These are phyloP conservation scores for Gossypium raimondii DNA, from an alignment of 345 rosid genomes.

Conservation along the genomic window DNA sequence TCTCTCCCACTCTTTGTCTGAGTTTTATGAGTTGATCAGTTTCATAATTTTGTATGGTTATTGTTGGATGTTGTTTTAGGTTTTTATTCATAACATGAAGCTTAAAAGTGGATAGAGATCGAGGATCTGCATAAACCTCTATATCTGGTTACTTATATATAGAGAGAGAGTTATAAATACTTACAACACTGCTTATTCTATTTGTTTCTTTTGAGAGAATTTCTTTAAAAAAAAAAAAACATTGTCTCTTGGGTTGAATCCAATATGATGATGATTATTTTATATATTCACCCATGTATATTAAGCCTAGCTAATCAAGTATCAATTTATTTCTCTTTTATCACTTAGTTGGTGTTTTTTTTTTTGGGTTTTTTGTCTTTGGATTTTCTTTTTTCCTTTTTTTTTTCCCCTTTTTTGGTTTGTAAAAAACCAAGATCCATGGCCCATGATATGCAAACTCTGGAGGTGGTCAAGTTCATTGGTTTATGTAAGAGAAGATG, in stretches of 20 bases:
- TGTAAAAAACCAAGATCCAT: constrained; percentile 18
- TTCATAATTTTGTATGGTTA: constrained; percentile 45
- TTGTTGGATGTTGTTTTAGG: constrained; percentile 30
- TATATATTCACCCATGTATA: constrained; percentile 16
- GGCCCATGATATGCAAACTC: constrained; percentile 22
- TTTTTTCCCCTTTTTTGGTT: background rate
- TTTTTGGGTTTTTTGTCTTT: constrained; percentile 3
- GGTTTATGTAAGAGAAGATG: constrained; percentile 19
- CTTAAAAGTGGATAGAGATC: constrained; percentile 27
- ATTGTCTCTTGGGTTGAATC: constrained; percentile 75
- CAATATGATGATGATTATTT: constrained; percentile 31
- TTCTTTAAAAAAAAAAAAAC: constrained; percentile 11
- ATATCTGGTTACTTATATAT: background rate
- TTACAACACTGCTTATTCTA: background rate
- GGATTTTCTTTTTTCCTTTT: constrained; percentile 2
- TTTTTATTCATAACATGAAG: constrained; percentile 26
- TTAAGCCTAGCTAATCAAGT: constrained; percentile 14
- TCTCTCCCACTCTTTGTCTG: constrained; percentile 18
- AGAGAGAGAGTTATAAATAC: background rate
- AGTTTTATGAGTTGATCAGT: constrained; percentile 9
- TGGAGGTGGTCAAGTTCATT: background rate
- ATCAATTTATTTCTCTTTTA: constrained; percentile 19
- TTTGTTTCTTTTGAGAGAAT: background rate
- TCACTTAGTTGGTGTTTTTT: constrained; percentile 13
- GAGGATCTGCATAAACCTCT: constrained; percentile 26